Evolutionary conservation across 2,329 filamentous ascomycete genomes (phyloP), one percentile per base, ranked within the genome.

Genomic region (Fusarium papillatum): DNA sequence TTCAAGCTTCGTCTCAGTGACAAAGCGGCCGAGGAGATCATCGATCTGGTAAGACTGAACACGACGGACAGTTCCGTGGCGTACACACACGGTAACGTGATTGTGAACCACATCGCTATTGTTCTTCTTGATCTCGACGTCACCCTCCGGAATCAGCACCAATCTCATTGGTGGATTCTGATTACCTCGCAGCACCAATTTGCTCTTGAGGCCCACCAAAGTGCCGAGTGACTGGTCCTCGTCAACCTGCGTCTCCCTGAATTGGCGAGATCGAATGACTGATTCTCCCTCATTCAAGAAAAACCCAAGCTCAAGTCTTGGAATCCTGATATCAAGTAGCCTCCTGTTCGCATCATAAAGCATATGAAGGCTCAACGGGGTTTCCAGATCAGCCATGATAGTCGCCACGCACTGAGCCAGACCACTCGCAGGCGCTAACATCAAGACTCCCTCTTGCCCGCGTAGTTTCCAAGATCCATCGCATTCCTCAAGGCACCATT

Each of bases 21-120:
- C 71, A 0, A 94, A 76, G 4, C 87, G 82, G 0, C 89, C 86
- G 0, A 93, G 85, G 2, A 80, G 80, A 0, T 73, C 55, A 69
- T 93, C 88, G 0, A 93, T 77, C 0, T 80, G 75, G 73, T 89
- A 93, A 0, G 81, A 73, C 57, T 90, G 86, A 8, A 82, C 76
- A 6, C 69, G 74, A 4, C 34, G 53, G 6, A 71, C 48, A 0
- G 50, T 69, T 3, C 72, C 77, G 3, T 70, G 70, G 0, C 77
- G 64, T 16, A 89, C 85, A 0, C 72, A 66, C 0, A 90, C 84
- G 0, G 74, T 13, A 7, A 86, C 80, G 76, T 88, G 83, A 6
- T 43, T 46, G 1, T 31, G 14, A 4, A 8, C 14, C 24, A 36
- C 34, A 36, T 36, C 34, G 34, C 34, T 36, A 36, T 36, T 36